Conservation (phyloP, 176 grass and related monocot genomes). For the Paspalum vaginatum region DNA sequence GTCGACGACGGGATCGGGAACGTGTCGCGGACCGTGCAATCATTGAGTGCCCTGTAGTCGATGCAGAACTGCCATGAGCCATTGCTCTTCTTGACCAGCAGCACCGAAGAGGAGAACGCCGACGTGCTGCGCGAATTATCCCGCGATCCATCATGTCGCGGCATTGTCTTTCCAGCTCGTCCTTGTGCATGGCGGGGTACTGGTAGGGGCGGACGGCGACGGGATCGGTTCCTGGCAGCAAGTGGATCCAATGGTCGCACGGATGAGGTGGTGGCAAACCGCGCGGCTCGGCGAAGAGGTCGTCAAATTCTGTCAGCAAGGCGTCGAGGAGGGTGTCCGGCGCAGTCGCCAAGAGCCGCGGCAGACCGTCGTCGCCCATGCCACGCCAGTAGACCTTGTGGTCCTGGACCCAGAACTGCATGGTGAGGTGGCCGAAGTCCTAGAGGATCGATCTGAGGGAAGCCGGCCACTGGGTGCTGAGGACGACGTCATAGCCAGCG, state of each 20-base stretch:
- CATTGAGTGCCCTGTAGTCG: no score
- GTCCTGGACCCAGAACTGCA: no score
- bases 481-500: no score
- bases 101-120: neutral
- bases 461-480: no score
- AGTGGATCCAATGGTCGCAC: neutral
- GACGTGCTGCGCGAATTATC: neutral
- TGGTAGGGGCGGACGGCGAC: neutral
- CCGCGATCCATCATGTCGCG: neutral
- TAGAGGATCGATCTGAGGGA: no score
- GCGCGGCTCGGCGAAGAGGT: rapidly evolving
- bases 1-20: neutral
- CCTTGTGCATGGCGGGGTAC: neutral
- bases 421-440: no score
- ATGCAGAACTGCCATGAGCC: neutral
- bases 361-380: no score
- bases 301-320: neutral
- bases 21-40: neutral
- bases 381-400: no score
- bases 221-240: rapidly evolving
- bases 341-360: no score
- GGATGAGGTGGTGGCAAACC: rapidly evolving
- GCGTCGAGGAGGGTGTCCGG: neutral
- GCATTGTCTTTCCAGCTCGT: neutral
- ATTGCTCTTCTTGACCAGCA: neutral